Evolutionary conservation across 495 filamentous ascomycete species (phyloP), one percentile per base, ranked within the genome.

Genomic region (Hypoxylon intermedium): DNA sequence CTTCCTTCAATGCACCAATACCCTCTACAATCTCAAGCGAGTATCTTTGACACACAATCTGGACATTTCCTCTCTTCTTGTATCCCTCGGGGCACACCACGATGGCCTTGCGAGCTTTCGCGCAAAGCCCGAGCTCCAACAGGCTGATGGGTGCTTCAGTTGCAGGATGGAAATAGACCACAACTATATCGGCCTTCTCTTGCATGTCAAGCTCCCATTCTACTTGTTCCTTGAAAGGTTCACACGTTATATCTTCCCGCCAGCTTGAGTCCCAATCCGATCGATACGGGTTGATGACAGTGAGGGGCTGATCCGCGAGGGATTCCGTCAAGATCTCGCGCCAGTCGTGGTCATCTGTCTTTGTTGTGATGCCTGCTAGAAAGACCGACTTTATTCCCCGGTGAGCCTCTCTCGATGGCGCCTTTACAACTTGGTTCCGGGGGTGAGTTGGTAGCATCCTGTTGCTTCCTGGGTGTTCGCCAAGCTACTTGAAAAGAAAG

Each of bases 151-250:
- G 79, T 9, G 80, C 77, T 31, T 58, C 49, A 0, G 79, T 78
- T 6, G 45, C 66, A 0, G 75, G 71, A 30, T 82, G 77, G 40
- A 85, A 85, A 63, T 80, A 86, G 21, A 87, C 53, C 6, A 80
- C 79, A 5, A 87, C 73, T 13, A 86, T 47, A 52, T 83, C 78
- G 5, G 80, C 81, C 0, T 37, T 49, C 34, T 82, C 79, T 51
- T 82, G 77, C 67, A 74, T 82, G 15, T 82, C 74, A 7, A 87
- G 72, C 70, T 88, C 84, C 84, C 83, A 87, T 31, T 78, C 71
- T 0, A 84, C 82, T 66, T 87, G 85, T 55, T 79, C 67, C 1
- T 67, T 63, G 59, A 81, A 87, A 0, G 73, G 76, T 0, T 50
- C 33, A 48, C 74, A 78, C 0, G 65, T 44, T 18, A 77, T 68